phyloP scores from a whole-genome alignment of 495 filamentous ascomycete species.

The Trichoderma virens region DNA sequence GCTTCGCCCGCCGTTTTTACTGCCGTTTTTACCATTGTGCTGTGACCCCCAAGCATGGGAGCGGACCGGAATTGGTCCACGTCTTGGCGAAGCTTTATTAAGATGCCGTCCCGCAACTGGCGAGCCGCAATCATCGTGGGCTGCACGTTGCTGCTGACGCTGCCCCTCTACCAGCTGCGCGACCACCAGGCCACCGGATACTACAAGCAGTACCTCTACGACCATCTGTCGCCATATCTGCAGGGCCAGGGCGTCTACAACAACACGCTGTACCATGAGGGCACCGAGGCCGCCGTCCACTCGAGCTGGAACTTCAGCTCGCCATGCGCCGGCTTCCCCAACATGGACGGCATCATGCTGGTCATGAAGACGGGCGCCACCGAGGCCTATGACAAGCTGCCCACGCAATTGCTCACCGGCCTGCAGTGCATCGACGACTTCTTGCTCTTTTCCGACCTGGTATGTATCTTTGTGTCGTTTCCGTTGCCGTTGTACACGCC shows the following conservation, averaged over 20 bases:
- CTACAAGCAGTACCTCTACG: constrained; percentile 10
- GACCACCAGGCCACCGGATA: constrained; percentile 8
- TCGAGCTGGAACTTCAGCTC: constrained; percentile 10
- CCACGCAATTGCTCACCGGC: constrained; percentile 47
- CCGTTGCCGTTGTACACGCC: neutral
- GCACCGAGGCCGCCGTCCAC: neutral
- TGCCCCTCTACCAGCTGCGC: constrained; percentile 11
- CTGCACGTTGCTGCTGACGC: constrained; percentile 1
- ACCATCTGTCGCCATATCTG: constrained; percentile 6
- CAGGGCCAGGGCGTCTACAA: constrained; percentile 5
- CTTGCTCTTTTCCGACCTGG: constrained; percentile 51
- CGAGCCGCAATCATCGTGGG: neutral
- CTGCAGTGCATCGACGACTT: constrained; percentile 45
- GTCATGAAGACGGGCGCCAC: constrained; percentile 52
- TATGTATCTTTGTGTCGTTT: neutral
- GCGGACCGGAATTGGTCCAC: neutral
- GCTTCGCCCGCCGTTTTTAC: neutral
- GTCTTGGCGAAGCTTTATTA: neutral
- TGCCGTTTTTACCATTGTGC: neutral
- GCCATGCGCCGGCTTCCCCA: constrained; percentile 28
- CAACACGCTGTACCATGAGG: constrained; percentile 8
- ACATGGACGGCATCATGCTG: constrained; percentile 32
- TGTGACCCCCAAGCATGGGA: neutral
- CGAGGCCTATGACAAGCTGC: constrained; percentile 43
- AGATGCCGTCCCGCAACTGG: constrained; percentile 1